Conservation (phyloP, 2,329 filamentous ascomycete species). For the Colletotrichum sp. region DNA sequence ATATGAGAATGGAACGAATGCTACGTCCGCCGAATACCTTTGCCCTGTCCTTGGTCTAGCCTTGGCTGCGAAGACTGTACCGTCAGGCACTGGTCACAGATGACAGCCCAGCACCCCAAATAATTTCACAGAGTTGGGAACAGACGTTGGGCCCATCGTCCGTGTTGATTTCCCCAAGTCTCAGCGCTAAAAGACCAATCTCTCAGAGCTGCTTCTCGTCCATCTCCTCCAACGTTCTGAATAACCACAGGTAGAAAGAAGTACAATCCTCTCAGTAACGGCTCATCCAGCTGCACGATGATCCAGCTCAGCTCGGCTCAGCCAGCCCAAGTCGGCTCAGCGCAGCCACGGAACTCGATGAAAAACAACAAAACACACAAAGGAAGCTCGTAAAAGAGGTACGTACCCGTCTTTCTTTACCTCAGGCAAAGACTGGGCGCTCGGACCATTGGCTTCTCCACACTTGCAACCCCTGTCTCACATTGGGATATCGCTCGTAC, state of each 20-base stretch:
- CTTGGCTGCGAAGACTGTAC: neutral
- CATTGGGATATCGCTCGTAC: neutral
- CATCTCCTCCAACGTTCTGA: neutral
- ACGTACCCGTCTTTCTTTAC: neutral
- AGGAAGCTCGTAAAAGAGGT: neutral
- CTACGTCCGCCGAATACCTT: neutral
- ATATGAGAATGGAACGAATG: neutral
- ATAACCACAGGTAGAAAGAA: too few relatives aligned
- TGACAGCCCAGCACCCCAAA: neutral
- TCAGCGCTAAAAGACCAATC: neutral
- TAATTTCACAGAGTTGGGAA: neutral
- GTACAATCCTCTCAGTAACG: neutral
- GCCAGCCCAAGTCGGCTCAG: neutral
- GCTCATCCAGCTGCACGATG: neutral
- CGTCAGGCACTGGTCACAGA: neutral
- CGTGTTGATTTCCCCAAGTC: neutral
- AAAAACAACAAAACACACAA: neutral
- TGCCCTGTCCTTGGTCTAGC: neutral
- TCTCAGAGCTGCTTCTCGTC: neutral
- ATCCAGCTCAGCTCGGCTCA: neutral
- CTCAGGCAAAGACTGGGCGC: neutral
- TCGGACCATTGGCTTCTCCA: slow-evolving; percentile 1
- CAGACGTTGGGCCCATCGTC: neutral
- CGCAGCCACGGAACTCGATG: neutral
- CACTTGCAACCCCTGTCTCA: slow-evolving; percentile 14